Conservation (phyloP, 108 stramenopile genomes). For the Skeletonema marinoi region DNA sequence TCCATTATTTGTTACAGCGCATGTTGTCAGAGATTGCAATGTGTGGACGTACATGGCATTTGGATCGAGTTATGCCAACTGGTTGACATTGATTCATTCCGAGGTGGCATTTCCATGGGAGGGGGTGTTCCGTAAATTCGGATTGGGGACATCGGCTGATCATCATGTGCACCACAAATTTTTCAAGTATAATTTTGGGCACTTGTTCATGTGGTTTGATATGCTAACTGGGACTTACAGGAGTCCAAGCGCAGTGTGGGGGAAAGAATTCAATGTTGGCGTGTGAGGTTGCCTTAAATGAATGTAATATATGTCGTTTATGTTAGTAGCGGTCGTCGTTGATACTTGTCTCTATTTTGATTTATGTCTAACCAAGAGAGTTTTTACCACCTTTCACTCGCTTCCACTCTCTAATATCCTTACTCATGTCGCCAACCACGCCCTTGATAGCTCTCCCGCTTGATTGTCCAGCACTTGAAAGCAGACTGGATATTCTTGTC, state of each 20-base stretch:
- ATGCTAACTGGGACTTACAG: constrained; percentile 79
- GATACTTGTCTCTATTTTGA: not conserved
- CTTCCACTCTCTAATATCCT: constrained; percentile 27
- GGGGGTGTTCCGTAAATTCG: constrained; percentile 65
- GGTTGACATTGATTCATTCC: constrained; percentile 91
- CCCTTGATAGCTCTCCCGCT: constrained; percentile 30
- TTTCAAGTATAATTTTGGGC: constrained; percentile 95
- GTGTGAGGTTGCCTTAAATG: constrained; percentile 37
- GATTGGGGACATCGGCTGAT: constrained; percentile 90
- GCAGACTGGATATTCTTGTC: constrained; percentile 15
- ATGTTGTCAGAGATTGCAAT: constrained; percentile 75
- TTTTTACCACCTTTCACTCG: constrained; percentile 27
- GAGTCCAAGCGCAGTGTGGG: constrained; percentile 64
- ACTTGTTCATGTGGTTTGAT: constrained; percentile 97
- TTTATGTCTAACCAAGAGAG: constrained; percentile 8
- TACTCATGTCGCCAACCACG: constrained; percentile 23
- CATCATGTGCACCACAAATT: constrained; percentile 97
- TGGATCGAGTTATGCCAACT: constrained; percentile 88
- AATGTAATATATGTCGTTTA: not conserved
- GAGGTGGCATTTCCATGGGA: constrained; percentile 87
- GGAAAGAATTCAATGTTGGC: constrained; percentile 67
- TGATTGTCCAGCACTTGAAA: constrained; percentile 24
- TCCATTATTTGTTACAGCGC: constrained; percentile 85
- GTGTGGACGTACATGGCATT: constrained; percentile 98
- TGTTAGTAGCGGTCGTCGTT: not conserved